A percentile compares a stretch with the other conserved stretches of the same genome.
Conservation (phyloP, 495 filamentous ascomycete species). For the Penicillium longicatenatum region DNA sequence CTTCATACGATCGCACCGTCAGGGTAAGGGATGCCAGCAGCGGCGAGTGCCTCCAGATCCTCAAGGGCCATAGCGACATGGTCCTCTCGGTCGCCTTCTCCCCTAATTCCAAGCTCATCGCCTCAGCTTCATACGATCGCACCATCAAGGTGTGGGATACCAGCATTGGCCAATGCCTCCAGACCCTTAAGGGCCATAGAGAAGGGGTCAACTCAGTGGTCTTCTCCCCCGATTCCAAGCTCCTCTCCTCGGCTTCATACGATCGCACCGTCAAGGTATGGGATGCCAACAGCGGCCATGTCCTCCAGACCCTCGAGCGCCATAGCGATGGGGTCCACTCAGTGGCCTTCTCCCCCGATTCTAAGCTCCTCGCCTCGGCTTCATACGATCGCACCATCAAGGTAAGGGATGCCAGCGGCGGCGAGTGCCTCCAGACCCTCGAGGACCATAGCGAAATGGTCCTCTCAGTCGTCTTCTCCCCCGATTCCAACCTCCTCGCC, state of each 20-base stretch:
- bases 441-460: not conserved
- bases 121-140: slow-evolving; percentile 23
- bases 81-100: slow-evolving; percentile 26
- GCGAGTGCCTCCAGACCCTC: not conserved
- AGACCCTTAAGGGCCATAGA: not conserved
- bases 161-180: slow-evolving; percentile 8
- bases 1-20: slow-evolving; percentile 18
- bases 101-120: slow-evolving; percentile 21
- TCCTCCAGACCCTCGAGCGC: slow-evolving; percentile 30
- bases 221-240: slow-evolving; percentile 14
- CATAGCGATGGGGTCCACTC: slow-evolving; percentile 18
- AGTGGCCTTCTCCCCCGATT: no score
- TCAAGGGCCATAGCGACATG: slow-evolving; percentile 24
- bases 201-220: not conserved
- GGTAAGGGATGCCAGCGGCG: slow-evolving; percentile 30
- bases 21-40: slow-evolving; percentile 29
- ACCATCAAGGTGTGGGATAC: slow-evolving; percentile 36
- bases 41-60: slow-evolving; percentile 26
- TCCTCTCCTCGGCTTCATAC: slow-evolving; percentile 24
- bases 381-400: slow-evolving; percentile 36
- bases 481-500: slow-evolving; percentile 1
- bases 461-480: no score
- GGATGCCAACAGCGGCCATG: slow-evolving; percentile 23
- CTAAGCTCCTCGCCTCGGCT: no score
- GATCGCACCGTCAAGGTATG: slow-evolving; percentile 26